Base-by-base conservation (phyloP, 805 yeast species). In the Teunomyces gatunensis region DNA sequence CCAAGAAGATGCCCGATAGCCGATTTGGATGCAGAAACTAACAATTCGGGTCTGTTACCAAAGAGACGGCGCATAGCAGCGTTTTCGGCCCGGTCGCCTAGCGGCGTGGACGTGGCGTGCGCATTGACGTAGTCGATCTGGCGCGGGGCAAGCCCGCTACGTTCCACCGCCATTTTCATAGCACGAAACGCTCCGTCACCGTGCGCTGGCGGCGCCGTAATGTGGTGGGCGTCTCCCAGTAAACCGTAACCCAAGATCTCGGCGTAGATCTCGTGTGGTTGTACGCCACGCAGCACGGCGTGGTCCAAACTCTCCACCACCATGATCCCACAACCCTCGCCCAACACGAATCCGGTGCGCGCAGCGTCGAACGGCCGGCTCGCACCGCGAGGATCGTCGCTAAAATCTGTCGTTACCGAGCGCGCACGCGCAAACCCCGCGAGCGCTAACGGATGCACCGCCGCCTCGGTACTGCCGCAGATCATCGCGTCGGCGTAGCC, bases 1-100 rank as follows among this genome's bases (percentile, higher is more conserved):
- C 99, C 99, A 25, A 94, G 70, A 17, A 92, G 72, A 67, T 94
- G 99, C 0, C 99, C 99, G 35, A 87, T 86, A 0, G 97, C 81
- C 1, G 97, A 95, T 64, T 94, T 94, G 13, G 90, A 88, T 2
- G 97, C 87, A 1, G 94, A 82, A 1, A 94, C 81, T 37, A 74
- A 71, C 11, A 84, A 53, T 3, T 66, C 58, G 5, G 45, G 39
- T 9, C 37, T 25, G 1, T 60, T 67, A 2, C 40, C 47, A 46
- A 89, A 80, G 3, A 86, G 57, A 3, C 76, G 63, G 42, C 71
- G 64, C 44, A 94, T 83, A 2, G 98, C 98, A 37, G 63, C 61
- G 57, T 86, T 82, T 60, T 94, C 99, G 0, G 96, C 94, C 15
- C 81, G 68, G 60, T 94, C 99, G 4, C 99, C 99, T 3, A 91